phyloP scores from a whole-genome alignment of 345 rosid genomes.

The Mangifera indica region DNA sequence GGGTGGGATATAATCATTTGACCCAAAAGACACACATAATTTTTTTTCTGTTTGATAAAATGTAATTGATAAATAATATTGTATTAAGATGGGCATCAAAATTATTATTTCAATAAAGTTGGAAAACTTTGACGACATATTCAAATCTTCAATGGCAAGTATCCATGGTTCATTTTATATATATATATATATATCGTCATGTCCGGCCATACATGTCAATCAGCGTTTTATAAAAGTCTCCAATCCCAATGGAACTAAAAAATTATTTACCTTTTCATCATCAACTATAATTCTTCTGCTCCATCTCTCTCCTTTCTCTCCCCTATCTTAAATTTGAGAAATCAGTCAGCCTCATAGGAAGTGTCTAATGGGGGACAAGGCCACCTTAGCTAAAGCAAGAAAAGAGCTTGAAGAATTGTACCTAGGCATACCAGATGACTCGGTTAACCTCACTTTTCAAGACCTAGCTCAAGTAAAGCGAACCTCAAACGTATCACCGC shows the following conservation, averaged over 20 bases:
- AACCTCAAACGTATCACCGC: not conserved
- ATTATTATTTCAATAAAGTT: too few relatives aligned
- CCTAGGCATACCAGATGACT: conserved; percentile 62
- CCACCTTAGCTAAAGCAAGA: conserved; percentile 41
- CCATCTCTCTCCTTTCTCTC: not conserved
- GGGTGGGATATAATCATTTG: too few relatives aligned
- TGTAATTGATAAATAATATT: too few relatives aligned
- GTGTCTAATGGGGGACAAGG: conserved; percentile 35
- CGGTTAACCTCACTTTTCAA: conserved; percentile 64
- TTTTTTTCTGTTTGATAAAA: not conserved
- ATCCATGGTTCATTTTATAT: not conserved
- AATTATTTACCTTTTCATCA: not conserved
- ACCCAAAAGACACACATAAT: too few relatives aligned
- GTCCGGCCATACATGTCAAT: conserved; percentile 19
- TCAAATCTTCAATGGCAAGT: too few relatives aligned
- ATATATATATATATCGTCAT: not conserved
- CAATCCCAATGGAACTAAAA: conserved; percentile 17
- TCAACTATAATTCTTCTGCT: not conserved
- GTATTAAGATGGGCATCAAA: not conserved
- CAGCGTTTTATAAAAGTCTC: conserved; percentile 4
- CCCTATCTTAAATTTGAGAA: not conserved
- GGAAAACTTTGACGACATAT: not conserved
- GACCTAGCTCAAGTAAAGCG: conserved; percentile 44
- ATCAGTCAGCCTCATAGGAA: not conserved
- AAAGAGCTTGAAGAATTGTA: conserved; percentile 64